Evolutionary conservation across 2,329 filamentous ascomycete species (phyloP), one percentile per base, ranked within the genome.

Genomic region (Aspergillus tamarii): DNA sequence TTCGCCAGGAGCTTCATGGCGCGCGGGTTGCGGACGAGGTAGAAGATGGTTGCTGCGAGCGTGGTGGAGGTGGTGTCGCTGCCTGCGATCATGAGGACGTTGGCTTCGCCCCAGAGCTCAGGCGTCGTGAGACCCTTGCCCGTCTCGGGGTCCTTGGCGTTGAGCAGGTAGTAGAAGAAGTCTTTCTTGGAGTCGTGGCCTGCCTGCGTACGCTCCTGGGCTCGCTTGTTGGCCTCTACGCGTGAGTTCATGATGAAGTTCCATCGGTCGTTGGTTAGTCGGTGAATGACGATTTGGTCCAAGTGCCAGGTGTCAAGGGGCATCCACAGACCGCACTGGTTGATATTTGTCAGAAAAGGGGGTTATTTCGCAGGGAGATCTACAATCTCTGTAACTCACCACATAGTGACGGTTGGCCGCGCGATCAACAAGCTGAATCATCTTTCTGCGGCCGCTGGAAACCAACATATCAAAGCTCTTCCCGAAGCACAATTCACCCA

Each of bases 111-210:
- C 88, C 89, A 90, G 28, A 92, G 84, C 72, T 91, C 89, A 0
- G 85, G 84, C 2, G 83, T 88, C 46, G 82, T 84, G 72, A 91
- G 89, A 1, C 88, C 88, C 62, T 85, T 83, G 59, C 89, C 89
- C 0, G 89, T 91, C 72, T 91, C 89, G 14, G 89, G 89, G 68
- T 92, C 90, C 45, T 86, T 85, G 9, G 90, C 89, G 72, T 88
- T 89, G 64, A 92, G 84, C 12, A 93, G 84, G 75, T 92, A 88
- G 77, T 91, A 89, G 80, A 92, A 92, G 80, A 92, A 92, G 73
- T 92, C 90, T 62, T 89, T 87, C 39, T 89, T 88, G 70, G 87
- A 88, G 55, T 85, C 88, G 67, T 86, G 87, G 67, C 88, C 87
- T 32, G 88, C 88, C 30, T 89, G 80, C 65, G 76, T 68, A 26